These are phyloP conservation scores for Neofusicoccum parvum DNA, from an alignment of 2,329 filamentous ascomycete species.

Conservation along the genomic window DNA sequence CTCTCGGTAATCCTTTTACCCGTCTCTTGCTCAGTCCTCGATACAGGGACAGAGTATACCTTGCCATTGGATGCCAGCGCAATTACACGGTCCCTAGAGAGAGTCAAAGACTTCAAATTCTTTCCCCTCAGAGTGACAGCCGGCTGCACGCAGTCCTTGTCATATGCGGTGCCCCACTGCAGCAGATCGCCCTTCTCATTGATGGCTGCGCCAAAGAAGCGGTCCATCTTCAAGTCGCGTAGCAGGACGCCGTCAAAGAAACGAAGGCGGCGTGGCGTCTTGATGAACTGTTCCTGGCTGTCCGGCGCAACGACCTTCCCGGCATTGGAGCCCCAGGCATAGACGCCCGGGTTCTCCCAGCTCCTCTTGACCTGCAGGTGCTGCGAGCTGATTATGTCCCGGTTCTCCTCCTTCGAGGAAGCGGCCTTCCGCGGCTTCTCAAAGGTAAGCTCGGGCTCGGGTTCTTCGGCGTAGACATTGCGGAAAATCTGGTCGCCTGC, in stretches of 20 bases:
- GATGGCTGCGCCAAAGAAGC: constrained; percentile 81
- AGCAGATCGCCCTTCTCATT: constrained; percentile 85
- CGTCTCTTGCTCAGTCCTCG: constrained; percentile 68
- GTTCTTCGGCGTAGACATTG: constrained; percentile 53
- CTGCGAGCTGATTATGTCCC: constrained; percentile 79
- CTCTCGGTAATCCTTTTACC: constrained; percentile 66
- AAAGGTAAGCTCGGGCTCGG: constrained; percentile 53
- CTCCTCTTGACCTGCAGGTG: constrained; percentile 86
- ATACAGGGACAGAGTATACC: constrained; percentile 83
- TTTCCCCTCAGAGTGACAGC: constrained; percentile 77
- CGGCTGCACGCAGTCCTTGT: constrained; percentile 64
- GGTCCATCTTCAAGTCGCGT: constrained; percentile 83
- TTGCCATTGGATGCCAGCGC: constrained; percentile 73
- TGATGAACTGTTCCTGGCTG: constrained; percentile 75
- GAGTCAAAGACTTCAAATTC: constrained; percentile 71
- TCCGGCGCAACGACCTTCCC: constrained; percentile 84
- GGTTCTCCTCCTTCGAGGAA: constrained; percentile 68
- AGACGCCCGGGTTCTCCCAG: constrained; percentile 81
- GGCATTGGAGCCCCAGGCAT: constrained; percentile 88
- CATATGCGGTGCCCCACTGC: constrained; percentile 86
- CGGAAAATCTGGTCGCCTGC: constrained; percentile 27
- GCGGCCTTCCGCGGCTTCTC: constrained; percentile 64
- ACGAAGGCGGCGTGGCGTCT: constrained; percentile 73
- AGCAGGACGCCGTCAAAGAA: constrained; percentile 86
- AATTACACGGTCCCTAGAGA: constrained; percentile 82